Evolutionary conservation across 2,329 filamentous ascomycete genomes (phyloP).

Genomic region (Chaetomiaceae sp.): DNA sequence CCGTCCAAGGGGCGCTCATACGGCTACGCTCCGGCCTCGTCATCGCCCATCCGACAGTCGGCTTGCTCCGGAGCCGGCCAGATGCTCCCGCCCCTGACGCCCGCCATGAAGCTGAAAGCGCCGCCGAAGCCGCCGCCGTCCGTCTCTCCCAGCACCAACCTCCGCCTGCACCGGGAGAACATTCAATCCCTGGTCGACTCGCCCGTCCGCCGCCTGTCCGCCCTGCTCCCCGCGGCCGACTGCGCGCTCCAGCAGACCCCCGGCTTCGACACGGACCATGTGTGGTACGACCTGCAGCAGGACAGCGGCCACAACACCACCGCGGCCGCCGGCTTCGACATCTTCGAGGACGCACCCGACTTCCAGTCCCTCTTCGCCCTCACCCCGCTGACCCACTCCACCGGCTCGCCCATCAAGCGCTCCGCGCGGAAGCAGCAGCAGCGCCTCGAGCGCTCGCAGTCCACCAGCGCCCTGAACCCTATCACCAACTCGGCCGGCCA

Average conservation of each 20-base stretch:
- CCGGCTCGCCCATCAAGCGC: constrained; percentile 62
- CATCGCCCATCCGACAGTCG: constrained; percentile 58
- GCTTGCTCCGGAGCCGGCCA: constrained; percentile 44
- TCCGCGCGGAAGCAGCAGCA: constrained; percentile 53
- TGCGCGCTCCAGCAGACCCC: constrained; percentile 55
- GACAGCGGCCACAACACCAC: constrained; percentile 45
- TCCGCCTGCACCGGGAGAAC: constrained; percentile 78
- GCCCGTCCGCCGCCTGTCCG: constrained; percentile 48
- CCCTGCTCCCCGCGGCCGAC: constrained; percentile 43
- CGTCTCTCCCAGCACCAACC: constrained; percentile 86
- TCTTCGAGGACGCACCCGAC: constrained; percentile 47
- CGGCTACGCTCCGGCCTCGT: constrained; percentile 51
- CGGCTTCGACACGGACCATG: constrained; percentile 58
- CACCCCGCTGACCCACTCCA: constrained; percentile 40
- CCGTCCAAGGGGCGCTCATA: constrained; percentile 64
- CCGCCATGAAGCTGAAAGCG: constrained; percentile 72
- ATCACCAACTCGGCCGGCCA: constrained; percentile 49
- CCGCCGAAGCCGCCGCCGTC: constrained; percentile 59
- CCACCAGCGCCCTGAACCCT: constrained; percentile 55
- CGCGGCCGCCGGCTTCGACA: constrained; percentile 57
- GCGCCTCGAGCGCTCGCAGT: constrained; percentile 58
- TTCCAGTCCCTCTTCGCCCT: constrained; percentile 27
- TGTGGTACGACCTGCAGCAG: constrained; percentile 41
- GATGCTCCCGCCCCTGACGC: constrained; percentile 72
- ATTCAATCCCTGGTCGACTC: constrained; percentile 78